Percentiles rank a stretch among this genome's conserved stretches.
These are phyloP conservation scores for Phialemoniopsis sp. DNA, from an alignment of 2,329 filamentous ascomycete species.

Conservation along the genomic window DNA sequence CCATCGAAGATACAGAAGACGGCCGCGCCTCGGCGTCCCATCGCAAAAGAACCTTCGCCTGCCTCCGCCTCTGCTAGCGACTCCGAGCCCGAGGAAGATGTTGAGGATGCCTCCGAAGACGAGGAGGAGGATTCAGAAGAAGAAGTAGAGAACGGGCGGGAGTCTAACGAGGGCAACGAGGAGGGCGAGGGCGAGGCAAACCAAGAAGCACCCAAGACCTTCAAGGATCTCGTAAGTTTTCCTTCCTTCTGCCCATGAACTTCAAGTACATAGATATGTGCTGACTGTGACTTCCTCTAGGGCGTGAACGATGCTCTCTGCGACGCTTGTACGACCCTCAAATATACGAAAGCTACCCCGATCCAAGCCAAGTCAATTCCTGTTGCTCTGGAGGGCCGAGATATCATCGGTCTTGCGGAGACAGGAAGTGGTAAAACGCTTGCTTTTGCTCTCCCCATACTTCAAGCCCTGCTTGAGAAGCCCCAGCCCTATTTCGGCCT, in stretches of 20 bases:
- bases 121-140: no score
- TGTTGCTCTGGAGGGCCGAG: conserved; percentile 69
- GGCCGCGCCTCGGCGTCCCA: no score
- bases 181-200: no score
- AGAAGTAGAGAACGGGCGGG: no score
- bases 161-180: no score
- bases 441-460: conserved; percentile 87
- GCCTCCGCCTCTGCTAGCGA: no score
- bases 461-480: conserved; percentile 85
- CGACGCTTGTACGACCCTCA: conserved; percentile 78
- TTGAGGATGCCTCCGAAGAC: no score
- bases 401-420: conserved; percentile 91
- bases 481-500: conserved; percentile 85
- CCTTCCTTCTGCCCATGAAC: background rate
- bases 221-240: conserved; percentile 55
- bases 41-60: no score
- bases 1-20: no score
- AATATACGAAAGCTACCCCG: conserved; percentile 81
- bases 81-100: no score
- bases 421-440: conserved; percentile 96
- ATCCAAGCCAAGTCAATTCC: conserved; percentile 88
- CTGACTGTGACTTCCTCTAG: conserved; percentile 27
- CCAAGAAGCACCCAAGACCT: conserved; percentile 43
- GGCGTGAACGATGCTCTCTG: conserved; percentile 84
- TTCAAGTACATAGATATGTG: background rate